Base-by-base conservation (phyloP, 1,284 basidiomycete genomes). In the Xerocomus nothofagi region DNA sequence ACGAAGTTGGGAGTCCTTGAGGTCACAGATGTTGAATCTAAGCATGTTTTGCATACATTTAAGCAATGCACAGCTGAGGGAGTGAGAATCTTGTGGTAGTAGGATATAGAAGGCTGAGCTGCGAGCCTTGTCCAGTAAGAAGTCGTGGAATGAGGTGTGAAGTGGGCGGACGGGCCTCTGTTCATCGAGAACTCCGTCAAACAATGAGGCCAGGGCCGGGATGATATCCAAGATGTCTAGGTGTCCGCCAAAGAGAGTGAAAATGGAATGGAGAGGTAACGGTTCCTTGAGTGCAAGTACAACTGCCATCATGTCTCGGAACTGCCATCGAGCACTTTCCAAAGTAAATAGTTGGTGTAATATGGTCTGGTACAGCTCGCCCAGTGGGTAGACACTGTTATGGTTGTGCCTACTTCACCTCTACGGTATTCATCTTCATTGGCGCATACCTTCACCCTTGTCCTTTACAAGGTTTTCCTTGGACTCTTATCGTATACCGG, bases 271-370 rank as follows among this genome's bases (percentile, higher is more conserved):
- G 2, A 47, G 26, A n/a, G 44, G 20, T 2, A 40, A 23, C 0
- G 49, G 39, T 14, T 50, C 49, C 1, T 26, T 39, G 4, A 50
- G 44, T 0, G 23, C 20, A n/a, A 48, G 31, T 1, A 50, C 11
- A 24, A 47, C 20, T 3, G 49, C 49, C 49, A 50, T 47, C 33
- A 47, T 44, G 0, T 32, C 30, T 18, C 39, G 34, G 23, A 51
- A 51, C 5, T 14, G 27, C 2, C 20, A 3, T 1, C 10, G 49
- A 15, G 27, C 18, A 2, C 14, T 3, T 2, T 37, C 21, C 4
- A 6, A 7, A 14, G 17, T 39, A 6, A 46, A 46, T 11, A 46
- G 14, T 5, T 39, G 34, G 10, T 6, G 4, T 9, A 46, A n/a
- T 10, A 39, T 18, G 5, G 20, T 36, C 3, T 29, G 17, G 15